Percentiles rank a stretch among this genome's conserved stretches.
phyloP scores from a whole-genome alignment of 139 green algal species.

The Haematococcus lacustris region DNA sequence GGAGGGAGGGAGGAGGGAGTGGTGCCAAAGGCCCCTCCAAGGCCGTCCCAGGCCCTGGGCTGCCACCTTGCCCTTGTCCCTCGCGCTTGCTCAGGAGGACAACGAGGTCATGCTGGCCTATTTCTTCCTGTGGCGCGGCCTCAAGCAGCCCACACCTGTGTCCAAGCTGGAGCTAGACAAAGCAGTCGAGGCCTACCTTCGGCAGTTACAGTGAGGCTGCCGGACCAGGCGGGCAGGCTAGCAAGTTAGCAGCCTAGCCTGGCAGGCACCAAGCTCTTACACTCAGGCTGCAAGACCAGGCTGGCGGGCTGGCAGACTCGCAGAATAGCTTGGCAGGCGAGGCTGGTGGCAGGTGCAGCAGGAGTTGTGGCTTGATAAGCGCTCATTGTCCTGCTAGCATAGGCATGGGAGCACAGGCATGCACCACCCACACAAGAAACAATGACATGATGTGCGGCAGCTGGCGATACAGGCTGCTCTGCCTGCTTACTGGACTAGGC shows the following conservation, averaged over 20 bases:
- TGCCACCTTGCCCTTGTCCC: no score
- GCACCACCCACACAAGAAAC: no score
- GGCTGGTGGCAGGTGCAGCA: not conserved
- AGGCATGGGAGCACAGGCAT: no score
- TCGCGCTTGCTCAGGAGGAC: constrained; percentile 43
- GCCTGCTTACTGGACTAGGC: not conserved
- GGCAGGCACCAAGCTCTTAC: not conserved
- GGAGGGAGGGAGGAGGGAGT: no score
- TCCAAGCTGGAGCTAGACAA: constrained; percentile 20
- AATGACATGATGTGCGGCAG: no score
- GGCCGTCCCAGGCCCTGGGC: no score
- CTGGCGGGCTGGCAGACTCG: not conserved
- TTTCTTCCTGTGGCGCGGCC: constrained; percentile 41
- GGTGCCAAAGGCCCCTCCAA: no score
- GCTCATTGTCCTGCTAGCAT: no score
- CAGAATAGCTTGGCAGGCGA: no score
- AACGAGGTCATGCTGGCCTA: constrained; percentile 48
- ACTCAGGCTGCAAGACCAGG: not conserved
- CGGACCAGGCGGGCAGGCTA: not conserved
- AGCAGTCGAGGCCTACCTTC: constrained; percentile 26
- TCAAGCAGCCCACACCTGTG: not conserved
- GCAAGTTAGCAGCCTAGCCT: constrained; percentile 8
- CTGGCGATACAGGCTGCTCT: no score
- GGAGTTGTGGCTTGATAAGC: not conserved
- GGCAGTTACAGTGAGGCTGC: no score